Evolutionary conservation across 305 asterid species (phyloP).

Genomic region (Plantago lanceolata): DNA sequence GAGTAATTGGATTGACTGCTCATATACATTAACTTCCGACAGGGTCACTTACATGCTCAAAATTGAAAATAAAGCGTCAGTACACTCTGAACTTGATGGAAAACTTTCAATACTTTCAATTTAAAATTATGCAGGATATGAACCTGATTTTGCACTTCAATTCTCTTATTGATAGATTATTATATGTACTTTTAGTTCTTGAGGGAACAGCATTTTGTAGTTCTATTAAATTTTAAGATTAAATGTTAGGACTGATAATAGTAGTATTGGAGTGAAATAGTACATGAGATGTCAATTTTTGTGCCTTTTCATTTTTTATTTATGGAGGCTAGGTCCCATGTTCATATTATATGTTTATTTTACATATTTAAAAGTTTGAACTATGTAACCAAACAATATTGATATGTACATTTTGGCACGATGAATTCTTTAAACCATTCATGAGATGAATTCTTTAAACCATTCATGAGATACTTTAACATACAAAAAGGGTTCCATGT

Average conservation of each 20-base stretch:
- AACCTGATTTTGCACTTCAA: background rate
- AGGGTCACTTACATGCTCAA: background rate
- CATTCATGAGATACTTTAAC: background rate
- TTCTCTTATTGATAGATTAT: background rate
- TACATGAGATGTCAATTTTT: background rate
- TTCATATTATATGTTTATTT: too few relatives aligned
- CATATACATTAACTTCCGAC: slow-evolving; percentile 1
- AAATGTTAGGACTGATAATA: background rate
- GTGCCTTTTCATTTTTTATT: too few relatives aligned
- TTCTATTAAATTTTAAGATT: too few relatives aligned
- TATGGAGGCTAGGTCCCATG: too few relatives aligned
- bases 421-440: background rate
- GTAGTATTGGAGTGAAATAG: background rate
- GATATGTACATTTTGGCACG: background rate
- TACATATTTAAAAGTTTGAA: background rate
- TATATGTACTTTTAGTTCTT: background rate
- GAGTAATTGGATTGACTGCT: slow-evolving; percentile 15
- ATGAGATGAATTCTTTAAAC: too few relatives aligned
- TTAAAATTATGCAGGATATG: background rate
- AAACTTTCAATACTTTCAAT: background rate
- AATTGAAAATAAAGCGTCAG: background rate
- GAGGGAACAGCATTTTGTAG: background rate
- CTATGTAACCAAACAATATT: background rate
- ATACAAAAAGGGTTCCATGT: background rate
- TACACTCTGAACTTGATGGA: background rate